Evolutionary conservation across 2,329 filamentous ascomycete genomes (phyloP).

Genomic region (Amylocarpus encephaloides): DNA sequence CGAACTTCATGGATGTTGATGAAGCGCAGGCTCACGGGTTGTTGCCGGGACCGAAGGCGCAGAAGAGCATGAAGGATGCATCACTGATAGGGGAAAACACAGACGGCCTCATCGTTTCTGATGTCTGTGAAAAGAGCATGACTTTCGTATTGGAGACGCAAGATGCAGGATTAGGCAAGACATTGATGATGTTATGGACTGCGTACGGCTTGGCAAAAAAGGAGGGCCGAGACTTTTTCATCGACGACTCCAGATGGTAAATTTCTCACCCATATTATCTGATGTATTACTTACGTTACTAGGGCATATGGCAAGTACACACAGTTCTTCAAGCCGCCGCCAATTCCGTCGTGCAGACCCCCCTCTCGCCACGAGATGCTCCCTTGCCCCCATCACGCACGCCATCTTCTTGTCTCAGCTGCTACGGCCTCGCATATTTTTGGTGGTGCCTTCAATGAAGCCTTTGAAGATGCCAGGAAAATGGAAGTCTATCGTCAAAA

Average conservation of each 20-base stretch:
- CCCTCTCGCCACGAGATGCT: constrained; percentile 71
- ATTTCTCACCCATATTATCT: constrained; percentile 6
- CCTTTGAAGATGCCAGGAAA: constrained; percentile 44
- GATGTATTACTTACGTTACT: constrained; percentile 10
- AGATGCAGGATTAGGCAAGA: constrained; percentile 71
- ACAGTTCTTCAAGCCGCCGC: constrained; percentile 64
- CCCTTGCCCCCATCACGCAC: constrained; percentile 70
- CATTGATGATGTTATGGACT: constrained; percentile 75
- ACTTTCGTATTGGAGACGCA: constrained; percentile 71
- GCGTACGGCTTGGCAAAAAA: constrained; percentile 73
- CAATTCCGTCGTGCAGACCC: constrained; percentile 58
- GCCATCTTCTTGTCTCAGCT: constrained; percentile 67
- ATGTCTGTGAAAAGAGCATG: constrained; percentile 62
- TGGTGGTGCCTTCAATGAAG: constrained; percentile 49
- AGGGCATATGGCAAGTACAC: constrained; percentile 71
- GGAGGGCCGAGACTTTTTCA: constrained; percentile 71
- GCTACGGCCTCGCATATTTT: constrained; percentile 61
- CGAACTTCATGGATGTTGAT: constrained; percentile 66
- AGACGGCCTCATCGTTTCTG: constrained; percentile 39
- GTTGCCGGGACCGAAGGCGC: constrained; percentile 39
- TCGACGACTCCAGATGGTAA: constrained; percentile 73
- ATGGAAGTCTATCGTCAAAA: constrained; percentile 47
- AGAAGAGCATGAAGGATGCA: constrained; percentile 26
- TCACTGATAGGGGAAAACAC: constrained; percentile 43
- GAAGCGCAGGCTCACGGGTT: constrained; percentile 63